A percentile compares a stretch with the other conserved stretches of the same genome.
phyloP scores from a whole-genome alignment of 1,284 basidiomycete species.

The Ustilago nuda region DNA sequence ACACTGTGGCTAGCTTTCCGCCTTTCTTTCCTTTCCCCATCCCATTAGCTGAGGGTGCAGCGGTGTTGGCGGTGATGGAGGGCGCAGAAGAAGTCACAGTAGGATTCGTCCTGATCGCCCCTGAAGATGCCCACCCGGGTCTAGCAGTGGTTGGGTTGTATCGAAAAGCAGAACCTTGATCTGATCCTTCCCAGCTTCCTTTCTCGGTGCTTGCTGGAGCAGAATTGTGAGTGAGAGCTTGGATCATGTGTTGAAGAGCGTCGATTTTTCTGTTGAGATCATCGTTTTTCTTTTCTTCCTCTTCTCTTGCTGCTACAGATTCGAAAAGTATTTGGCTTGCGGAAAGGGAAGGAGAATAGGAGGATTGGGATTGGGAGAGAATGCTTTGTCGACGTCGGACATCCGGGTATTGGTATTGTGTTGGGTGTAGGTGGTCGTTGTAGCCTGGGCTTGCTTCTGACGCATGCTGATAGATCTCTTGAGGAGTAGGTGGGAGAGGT shows the following conservation, averaged over 20 bases:
- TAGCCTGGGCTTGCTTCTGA: not conserved
- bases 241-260: constrained; percentile 28
- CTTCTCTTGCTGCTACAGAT: not conserved
- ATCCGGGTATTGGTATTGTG: not conserved
- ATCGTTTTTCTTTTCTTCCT: constrained; percentile 26
- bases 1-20: constrained; percentile 7
- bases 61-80: not conserved
- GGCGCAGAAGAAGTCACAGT: not conserved
- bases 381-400: constrained; percentile 3
- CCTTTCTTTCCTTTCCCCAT: not conserved
- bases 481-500: not conserved
- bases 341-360: constrained; percentile 11
- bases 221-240: not conserved
- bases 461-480: not conserved
- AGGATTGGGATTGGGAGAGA: not conserved
- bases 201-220: not conserved
- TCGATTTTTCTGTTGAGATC: constrained; percentile 37
- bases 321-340: constrained; percentile 5
- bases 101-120: not conserved
- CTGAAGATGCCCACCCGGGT: not conserved
- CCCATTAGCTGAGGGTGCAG: not conserved
- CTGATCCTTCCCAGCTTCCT: not conserved
- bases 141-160: constrained; percentile 7
- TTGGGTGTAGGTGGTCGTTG: constrained; percentile 3
- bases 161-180: constrained; percentile 11